Evolutionary conservation across 1,284 basidiomycete species (phyloP), one percentile per base, ranked within the genome.

Genomic region (Porogramme epimiltina): DNA sequence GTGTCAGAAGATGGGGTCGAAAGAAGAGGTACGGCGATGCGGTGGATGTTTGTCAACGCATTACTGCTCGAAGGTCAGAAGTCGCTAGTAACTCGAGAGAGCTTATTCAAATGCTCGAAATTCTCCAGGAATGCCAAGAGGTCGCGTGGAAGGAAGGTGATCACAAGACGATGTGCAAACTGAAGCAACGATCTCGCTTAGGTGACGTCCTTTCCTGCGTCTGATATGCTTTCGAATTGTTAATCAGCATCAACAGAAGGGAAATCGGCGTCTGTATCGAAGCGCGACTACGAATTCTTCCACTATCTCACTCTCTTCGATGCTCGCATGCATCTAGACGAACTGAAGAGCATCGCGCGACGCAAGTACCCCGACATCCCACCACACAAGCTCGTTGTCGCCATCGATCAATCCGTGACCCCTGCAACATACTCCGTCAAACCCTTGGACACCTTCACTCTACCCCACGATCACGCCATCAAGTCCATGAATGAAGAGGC

Each of bases 1-100:
- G 73, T 75, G 72, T 47, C 70, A 71, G 15, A 73, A 70, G 57
- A 52, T 68, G 22, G 70, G 69, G 22, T 53, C 49, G 4, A 72
- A 68, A 51, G 69, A 69, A 43, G 62, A 63, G 10, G 70, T 75
- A 54, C 60, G 63, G 39, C 66, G 70, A 42, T 75, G 73, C 47
- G 55, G 62, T 3, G 66, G 62, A 2, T 73, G 73, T 54, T 62
- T 66, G 15, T 66, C 62, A 8, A 72, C 73, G 3, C 60, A 69
- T 16, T 74, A 74, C 55, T 74, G 73, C 52, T 74, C 73, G 1
- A 70, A 70, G 53, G 59, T 58, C 9, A 6, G 52, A 23, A 15
- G 15, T 31, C 18, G 15, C 19, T 10, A 24, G 19, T 11, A 19
- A 24, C 2, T 11, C 16, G 19, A 3, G 19, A 18, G 37, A 24